phyloP scores from a whole-genome alignment of 169 alveolate species.

The Ichthyophthirius multifiliis region DNA sequence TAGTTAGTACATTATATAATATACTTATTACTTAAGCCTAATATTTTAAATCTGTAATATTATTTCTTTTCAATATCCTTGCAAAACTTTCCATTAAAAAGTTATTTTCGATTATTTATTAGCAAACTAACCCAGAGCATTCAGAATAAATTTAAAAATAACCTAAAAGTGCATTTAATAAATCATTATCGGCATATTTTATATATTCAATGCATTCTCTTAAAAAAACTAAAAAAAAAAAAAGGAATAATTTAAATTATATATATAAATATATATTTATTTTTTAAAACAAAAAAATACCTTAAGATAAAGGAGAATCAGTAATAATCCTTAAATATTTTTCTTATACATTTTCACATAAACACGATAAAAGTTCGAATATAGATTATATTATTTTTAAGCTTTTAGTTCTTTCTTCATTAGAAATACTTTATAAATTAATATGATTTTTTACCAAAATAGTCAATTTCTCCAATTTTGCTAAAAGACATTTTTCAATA shows the following conservation, averaged over 20 bases:
- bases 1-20: neutral
- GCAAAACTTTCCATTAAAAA: neutral
- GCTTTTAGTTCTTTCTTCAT: neutral
- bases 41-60: neutral
- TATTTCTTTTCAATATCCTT: neutral
- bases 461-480: neutral
- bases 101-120: neutral
- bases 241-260: neutral
- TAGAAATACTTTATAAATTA: neutral
- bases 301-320: neutral
- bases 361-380: neutral
- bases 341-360: neutral
- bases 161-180: neutral
- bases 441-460: neutral
- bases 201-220: neutral
- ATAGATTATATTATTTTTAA: conserved; percentile 3
- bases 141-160: conserved; percentile 2
- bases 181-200: neutral
- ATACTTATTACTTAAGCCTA: neutral
- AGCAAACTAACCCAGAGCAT: neutral
- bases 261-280: neutral
- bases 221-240: neutral
- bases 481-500: neutral
- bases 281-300: neutral
- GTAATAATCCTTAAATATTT: neutral